Evolutionary conservation across 805 yeast species (phyloP).

Genomic region (Wickerhamomyces bisporus): DNA sequence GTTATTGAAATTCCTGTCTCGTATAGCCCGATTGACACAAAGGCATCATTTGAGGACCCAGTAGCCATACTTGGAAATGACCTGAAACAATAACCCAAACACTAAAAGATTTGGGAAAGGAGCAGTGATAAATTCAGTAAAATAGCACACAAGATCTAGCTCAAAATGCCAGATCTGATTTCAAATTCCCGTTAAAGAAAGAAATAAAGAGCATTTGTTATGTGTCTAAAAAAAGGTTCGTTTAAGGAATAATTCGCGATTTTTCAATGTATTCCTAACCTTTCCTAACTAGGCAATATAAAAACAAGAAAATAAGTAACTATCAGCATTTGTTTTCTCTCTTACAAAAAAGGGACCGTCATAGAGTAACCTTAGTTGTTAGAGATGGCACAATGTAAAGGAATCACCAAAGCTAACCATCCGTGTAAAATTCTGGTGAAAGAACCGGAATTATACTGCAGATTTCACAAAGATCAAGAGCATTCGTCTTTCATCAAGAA

Average conservation of each 20-base stretch:
- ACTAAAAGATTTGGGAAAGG: too few species aligned
- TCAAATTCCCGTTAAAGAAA: too few species aligned
- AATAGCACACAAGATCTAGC: too few species aligned
- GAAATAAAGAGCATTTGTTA: too few species aligned
- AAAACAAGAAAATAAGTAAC: slow-evolving; percentile 1
- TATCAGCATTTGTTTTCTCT: too few species aligned
- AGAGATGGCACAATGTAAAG: slow-evolving; percentile 20
- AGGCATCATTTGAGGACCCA: neutral
- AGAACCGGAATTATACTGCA: slow-evolving; percentile 9
- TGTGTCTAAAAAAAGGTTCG: too few species aligned
- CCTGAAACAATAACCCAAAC: too few species aligned
- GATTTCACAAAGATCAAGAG: slow-evolving; percentile 13
- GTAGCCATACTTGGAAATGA: neutral
- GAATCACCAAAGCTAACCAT: slow-evolving; percentile 9
- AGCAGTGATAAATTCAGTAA: neutral
- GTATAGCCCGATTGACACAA: slow-evolving; percentile 6
- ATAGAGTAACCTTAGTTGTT: too few species aligned
- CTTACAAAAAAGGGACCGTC: too few species aligned
- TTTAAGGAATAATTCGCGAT: too few species aligned
- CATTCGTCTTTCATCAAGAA: neutral
- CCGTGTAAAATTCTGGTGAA: slow-evolving; percentile 13
- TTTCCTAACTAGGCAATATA: neutral
- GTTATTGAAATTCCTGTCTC: slow-evolving; percentile 9
- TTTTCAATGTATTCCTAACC: slow-evolving; percentile 3
- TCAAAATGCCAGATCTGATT: too few species aligned